Percentiles rank a stretch among this genome's conserved stretches.
Conservation (phyloP, 257 asterid species). For the Ilex aquifolium region DNA sequence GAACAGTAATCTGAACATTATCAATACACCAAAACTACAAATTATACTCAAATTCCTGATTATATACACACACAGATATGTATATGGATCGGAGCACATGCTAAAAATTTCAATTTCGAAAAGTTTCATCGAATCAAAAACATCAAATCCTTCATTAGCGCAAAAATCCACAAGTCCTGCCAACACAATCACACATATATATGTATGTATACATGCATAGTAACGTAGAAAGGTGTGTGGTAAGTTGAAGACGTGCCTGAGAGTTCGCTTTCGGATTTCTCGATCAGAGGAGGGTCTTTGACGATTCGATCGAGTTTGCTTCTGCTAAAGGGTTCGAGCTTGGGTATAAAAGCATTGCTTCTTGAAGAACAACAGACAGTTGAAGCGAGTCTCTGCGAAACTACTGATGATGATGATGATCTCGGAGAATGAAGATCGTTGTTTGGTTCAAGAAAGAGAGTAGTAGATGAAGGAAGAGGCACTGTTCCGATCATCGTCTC, state of each 20-base stretch:
- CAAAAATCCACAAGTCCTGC: too few relatives aligned
- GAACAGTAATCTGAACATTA: conserved; percentile 66
- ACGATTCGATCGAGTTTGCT: conserved; percentile 60
- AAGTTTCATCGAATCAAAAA: too few relatives aligned
- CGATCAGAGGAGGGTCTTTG: conserved; percentile 81
- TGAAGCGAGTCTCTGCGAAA: conserved; percentile 4
- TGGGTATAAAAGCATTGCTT: conserved; percentile 46
- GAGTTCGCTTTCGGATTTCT: conserved; percentile 63
- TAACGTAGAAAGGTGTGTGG: too few relatives aligned
- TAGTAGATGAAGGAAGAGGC: conserved; percentile 30
- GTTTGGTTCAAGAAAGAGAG: conserved; percentile 18
- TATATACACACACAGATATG: too few relatives aligned
- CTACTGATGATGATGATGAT: conserved; percentile 9
- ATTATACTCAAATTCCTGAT: neutral
- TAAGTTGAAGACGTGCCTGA: conserved; percentile 33
- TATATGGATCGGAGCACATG: too few relatives aligned
- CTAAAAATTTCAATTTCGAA: too few relatives aligned
- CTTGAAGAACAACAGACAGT: conserved; percentile 53
- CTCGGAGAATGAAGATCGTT: conserved; percentile 21
- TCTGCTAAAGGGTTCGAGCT: conserved; percentile 87
- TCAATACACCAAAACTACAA: neutral
- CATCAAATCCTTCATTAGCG: too few relatives aligned
- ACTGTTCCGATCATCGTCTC: conserved; percentile 36
- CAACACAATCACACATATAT: too few relatives aligned
- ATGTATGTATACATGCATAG: too few relatives aligned